Evolutionary conservation across 148 eudicot genomes (phyloP).

Genomic region (Arbutus unedo): DNA sequence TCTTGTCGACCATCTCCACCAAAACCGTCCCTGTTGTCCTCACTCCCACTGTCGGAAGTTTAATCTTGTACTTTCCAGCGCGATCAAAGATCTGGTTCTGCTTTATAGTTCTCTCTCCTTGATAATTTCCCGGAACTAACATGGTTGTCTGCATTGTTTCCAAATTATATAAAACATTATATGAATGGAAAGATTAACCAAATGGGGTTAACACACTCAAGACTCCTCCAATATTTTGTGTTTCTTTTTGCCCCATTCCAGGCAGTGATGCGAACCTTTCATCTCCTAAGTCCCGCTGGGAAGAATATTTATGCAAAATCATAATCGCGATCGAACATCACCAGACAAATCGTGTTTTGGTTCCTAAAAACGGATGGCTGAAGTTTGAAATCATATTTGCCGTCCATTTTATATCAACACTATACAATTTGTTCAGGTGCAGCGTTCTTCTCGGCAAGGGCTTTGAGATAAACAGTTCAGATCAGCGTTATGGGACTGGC

Average conservation of each 20-base stretch:
- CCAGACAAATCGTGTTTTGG: not conserved
- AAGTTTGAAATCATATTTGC: not conserved
- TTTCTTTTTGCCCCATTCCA: not conserved
- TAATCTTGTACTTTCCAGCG: slow-evolving; percentile 69
- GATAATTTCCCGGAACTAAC: slow-evolving; percentile 95
- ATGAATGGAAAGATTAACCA: not conserved
- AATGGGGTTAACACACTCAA: not conserved
- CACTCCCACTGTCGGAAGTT: slow-evolving; percentile 89
- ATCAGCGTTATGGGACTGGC: not conserved
- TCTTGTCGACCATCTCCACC: slow-evolving; percentile 84
- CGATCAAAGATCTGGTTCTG: slow-evolving; percentile 52
- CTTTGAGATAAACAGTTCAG: not conserved
- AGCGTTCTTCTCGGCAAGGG: not conserved
- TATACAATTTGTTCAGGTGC: not conserved
- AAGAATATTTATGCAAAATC: not conserved
- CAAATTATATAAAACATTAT: not conserved
- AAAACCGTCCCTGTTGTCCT: slow-evolving; percentile 83
- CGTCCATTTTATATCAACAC: not conserved
- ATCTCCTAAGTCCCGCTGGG: not conserved
- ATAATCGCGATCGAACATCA: not conserved
- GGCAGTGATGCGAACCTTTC: not conserved
- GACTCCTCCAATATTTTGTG: not conserved
- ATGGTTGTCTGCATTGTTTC: slow-evolving; percentile 51
- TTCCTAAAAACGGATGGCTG: not conserved
- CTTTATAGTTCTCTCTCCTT: slow-evolving; percentile 85